These are phyloP conservation scores for Medicago lupulina DNA, from an alignment of 306 rosid genomes.

Conservation along the genomic window DNA sequence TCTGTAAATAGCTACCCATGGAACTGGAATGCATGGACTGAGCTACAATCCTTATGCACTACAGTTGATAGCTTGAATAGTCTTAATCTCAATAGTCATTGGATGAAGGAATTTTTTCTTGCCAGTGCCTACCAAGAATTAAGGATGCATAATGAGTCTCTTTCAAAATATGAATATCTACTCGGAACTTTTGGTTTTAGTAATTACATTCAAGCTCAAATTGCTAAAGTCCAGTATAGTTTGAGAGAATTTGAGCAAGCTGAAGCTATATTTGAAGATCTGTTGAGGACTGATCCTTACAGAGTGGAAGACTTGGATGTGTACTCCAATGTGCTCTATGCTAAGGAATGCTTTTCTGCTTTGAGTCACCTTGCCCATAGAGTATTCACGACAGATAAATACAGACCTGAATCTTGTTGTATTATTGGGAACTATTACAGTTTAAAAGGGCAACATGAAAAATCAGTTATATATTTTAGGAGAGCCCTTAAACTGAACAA, in stretches of 20 bases:
- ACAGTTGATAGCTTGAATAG: constrained; percentile 71
- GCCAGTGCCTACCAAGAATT: constrained; percentile 87
- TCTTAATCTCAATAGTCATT: constrained; percentile 86
- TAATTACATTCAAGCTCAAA: constrained; percentile 91
- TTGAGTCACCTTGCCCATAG: constrained; percentile 98
- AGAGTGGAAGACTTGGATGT: constrained; percentile 98
- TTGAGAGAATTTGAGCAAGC: constrained; percentile 93
- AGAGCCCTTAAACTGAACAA: constrained; percentile 96
- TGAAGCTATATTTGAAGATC: constrained; percentile 94
- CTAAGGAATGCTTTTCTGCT: constrained; percentile 84
- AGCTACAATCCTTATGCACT: constrained; percentile 83
- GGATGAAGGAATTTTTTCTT: constrained; percentile 98
- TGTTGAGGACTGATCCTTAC: constrained; percentile 89
- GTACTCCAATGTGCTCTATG: constrained; percentile 97
- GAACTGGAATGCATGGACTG: constrained; percentile 99
- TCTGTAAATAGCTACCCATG: constrained; percentile 96
- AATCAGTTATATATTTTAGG: constrained; percentile 87
- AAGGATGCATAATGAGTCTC: constrained; percentile 86
- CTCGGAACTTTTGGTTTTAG: constrained; percentile 79
- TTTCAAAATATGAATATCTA: constrained; percentile 73
- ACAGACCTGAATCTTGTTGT: constrained; percentile 98
- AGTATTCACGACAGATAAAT: constrained; percentile 89
- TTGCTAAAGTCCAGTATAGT: constrained; percentile 92
- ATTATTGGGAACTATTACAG: constrained; percentile 97
- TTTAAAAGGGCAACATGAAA: constrained; percentile 96